Base-by-base conservation (phyloP, 1,139 yeast genomes). In the Suhomyces maxii region DNA sequence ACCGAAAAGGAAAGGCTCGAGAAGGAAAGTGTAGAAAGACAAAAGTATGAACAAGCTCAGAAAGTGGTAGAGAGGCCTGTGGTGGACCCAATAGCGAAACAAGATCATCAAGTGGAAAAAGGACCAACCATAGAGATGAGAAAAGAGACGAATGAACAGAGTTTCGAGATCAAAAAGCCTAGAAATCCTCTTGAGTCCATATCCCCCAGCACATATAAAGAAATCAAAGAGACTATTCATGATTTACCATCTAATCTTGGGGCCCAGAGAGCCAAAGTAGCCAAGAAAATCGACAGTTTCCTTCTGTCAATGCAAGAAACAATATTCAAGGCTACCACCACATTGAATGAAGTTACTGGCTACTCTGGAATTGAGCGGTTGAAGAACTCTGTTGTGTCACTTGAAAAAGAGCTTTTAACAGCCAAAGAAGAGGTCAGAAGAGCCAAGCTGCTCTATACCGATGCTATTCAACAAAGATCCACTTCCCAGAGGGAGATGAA, bases 311-410 rank as follows among this genome's bases (percentile, higher is more conserved):
- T 87, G 32, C 90, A 83, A 55, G 82, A 79, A 26, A 77, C 89
- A 1, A 70, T 86, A 2, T 78, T 84, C 51, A 78, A 84, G 0
- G 91, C 93, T 0, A 84, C 95, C 0, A 74, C 82, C 48, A 80
- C 91, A 0, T 69, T 93, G 38, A 95, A 95, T 60, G 97, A 91
- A 58, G 84, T 90, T 9, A 93, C 99, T 0, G 99, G 99, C 0
- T 95, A 95, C 63, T 79, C 93, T 0, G 76, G 86, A 10, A 89
- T 95, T 48, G 96, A 89, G 57, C 71, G 76, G 49, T 68, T 93
- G 56, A 86, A 89, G 65, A 64, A 72, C 34, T 67, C 80, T 1
- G 89, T 89, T 26, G 83, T 79, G 14, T 58, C 48, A 56, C 49
- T 79, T 56, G 85, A 81, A 53, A 55, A 57, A 10, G 80, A 78